These are phyloP conservation scores for Aspergillus glaucus DNA, from an alignment of 2,329 filamentous ascomycete genomes.

Conservation along the genomic window DNA sequence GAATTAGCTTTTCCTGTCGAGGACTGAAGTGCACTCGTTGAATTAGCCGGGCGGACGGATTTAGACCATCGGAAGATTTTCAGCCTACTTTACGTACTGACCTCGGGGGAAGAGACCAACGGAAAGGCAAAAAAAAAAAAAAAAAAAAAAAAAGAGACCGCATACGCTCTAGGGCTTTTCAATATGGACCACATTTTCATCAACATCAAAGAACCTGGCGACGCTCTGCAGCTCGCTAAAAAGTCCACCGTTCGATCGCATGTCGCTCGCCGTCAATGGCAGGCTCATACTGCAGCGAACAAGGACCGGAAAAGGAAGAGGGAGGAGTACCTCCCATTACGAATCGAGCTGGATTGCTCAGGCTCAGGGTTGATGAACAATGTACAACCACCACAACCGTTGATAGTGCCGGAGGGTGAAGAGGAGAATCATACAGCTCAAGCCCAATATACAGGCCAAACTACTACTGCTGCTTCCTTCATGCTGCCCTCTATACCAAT, in stretches of 20 bases:
- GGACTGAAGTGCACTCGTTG: no score
- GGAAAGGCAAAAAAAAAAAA: no score
- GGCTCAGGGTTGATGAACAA: not conserved
- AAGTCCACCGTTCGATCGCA: constrained; percentile 20
- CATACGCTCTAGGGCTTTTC: no score
- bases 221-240: constrained; percentile 20
- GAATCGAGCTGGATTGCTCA: not conserved
- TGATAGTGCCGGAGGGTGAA: not conserved
- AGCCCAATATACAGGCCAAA: no score
- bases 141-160: no score
- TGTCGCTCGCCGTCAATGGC: constrained; percentile 21
- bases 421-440: not conserved
- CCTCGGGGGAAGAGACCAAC: no score
- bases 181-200: constrained; percentile 19
- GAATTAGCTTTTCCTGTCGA: no score
- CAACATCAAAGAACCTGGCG: constrained; percentile 18
- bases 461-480: no score
- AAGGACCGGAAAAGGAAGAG: not conserved
- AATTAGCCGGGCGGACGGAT: no score
- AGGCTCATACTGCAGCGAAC: constrained; percentile 2
- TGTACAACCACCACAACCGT: not conserved
- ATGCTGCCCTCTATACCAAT: constrained; percentile 6
- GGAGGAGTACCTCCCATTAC: not conserved
- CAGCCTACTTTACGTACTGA: no score
- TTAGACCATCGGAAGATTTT: no score